A percentile compares a stretch with the other conserved stretches of the same genome.
phyloP scores from a whole-genome alignment of 2,329 filamentous ascomycete species.

The Thermothelomyces thermophilus region DNA sequence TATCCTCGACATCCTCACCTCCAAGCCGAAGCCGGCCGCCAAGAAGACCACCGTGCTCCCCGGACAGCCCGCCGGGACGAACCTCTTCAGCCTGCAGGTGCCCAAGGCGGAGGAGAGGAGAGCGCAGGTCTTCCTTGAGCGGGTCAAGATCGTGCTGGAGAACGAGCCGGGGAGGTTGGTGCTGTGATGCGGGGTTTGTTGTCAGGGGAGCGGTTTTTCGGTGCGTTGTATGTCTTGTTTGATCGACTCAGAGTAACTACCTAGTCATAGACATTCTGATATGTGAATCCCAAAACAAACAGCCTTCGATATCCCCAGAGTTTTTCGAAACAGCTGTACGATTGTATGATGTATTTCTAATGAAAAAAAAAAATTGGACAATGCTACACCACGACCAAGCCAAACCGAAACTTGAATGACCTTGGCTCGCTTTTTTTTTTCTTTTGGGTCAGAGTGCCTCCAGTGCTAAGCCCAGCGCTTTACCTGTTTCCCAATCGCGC shows the following conservation, averaged over 20 bases:
- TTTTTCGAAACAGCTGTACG: neutral
- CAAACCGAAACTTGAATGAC: no score
- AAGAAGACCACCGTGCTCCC: constrained; percentile 34
- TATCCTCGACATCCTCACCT: constrained; percentile 72
- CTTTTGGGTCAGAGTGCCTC: no score
- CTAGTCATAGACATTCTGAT: constrained; percentile 2
- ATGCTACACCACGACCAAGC: no score
- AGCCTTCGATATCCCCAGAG: neutral
- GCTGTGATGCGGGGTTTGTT: constrained; percentile 36
- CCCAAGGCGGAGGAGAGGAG: constrained; percentile 74
- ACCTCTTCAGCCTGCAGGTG: constrained; percentile 77
- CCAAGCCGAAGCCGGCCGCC: constrained; percentile 14
- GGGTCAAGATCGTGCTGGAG: constrained; percentile 78
- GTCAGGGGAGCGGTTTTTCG: neutral
- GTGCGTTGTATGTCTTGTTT: constrained; percentile 8
- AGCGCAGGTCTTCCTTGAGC: constrained; percentile 74
- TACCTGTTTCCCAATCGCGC: no score
- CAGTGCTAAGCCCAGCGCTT: no score
- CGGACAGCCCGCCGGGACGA: constrained; percentile 51
- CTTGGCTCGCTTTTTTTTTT: no score
- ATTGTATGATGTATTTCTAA: no score
- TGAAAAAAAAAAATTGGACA: no score
- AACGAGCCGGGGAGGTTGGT: constrained; percentile 71
- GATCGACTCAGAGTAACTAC: neutral
- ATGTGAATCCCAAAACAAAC: neutral